phyloP scores from a whole-genome alignment of 805 yeast species.

The Candida silvatica region DNA sequence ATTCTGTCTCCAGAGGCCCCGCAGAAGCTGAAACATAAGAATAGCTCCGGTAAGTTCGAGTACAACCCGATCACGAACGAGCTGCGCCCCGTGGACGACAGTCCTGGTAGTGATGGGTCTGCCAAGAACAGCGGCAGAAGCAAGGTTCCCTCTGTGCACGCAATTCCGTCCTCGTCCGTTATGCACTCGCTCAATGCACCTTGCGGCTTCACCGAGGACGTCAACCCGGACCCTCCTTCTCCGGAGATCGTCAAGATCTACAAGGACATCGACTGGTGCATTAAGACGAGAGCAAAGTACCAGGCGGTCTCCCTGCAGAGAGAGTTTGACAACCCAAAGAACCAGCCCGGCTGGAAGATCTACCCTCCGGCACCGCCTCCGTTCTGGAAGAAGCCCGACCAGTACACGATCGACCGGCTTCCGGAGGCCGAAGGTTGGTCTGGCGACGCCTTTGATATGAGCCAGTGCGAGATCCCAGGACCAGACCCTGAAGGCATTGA shows the following conservation, averaged over 20 bases:
- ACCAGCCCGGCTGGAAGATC: constrained; percentile 60
- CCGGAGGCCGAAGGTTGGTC: constrained; percentile 1
- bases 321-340: constrained; percentile 78
- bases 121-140: neutral
- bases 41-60: constrained; percentile 9
- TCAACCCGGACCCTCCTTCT: constrained; percentile 50
- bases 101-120: too few relatives aligned
- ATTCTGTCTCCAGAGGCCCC: constrained; percentile 99
- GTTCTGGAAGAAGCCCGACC: constrained; percentile 52
- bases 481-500: constrained; percentile 27
- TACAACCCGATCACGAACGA: constrained; percentile 22
- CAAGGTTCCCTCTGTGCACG: constrained; percentile 11
- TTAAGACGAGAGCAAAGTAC: constrained; percentile 70
- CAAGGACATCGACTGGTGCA: constrained; percentile 53
- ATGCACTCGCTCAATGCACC: too few relatives aligned
- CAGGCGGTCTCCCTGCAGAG: constrained; percentile 64
- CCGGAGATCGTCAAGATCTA: constrained; percentile 60
- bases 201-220: constrained; percentile 36
- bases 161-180: constrained; percentile 4
- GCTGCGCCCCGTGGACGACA: neutral
- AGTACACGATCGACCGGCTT: neutral
- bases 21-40: constrained; percentile 76
- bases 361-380: constrained; percentile 96
- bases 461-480: constrained; percentile 47
- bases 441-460: constrained; percentile 42